These are phyloP conservation scores for Penicillium sp. DNA, from an alignment of 2,329 filamentous ascomycete genomes.

Conservation along the genomic window DNA sequence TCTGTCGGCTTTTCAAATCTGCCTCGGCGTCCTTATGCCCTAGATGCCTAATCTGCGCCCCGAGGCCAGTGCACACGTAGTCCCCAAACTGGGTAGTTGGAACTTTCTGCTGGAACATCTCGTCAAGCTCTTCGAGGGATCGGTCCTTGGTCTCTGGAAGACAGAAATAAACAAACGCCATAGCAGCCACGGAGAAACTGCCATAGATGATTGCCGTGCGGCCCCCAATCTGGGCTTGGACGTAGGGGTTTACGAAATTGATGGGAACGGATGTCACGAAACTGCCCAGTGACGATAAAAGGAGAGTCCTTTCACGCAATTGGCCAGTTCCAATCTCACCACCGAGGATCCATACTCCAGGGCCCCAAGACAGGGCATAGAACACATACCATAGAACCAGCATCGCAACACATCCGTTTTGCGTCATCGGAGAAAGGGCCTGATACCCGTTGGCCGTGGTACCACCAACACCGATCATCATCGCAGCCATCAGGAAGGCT, in stretches of 20 bases:
- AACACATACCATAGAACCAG: constrained; percentile 17
- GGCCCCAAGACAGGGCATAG: constrained; percentile 19
- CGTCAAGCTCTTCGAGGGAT: constrained; percentile 30
- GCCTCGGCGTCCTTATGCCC: not conserved
- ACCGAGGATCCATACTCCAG: constrained; percentile 29
- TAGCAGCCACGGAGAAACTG: constrained; percentile 22
- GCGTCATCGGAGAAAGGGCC: constrained; percentile 9
- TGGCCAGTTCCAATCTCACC: constrained; percentile 29
- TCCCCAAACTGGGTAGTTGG: constrained; percentile 5
- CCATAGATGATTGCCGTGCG: constrained; percentile 25
- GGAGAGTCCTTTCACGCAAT: constrained; percentile 32
- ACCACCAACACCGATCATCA: constrained; percentile 7
- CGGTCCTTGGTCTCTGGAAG: constrained; percentile 29
- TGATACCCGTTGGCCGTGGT: constrained; percentile 3
- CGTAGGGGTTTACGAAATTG: constrained; percentile 33
- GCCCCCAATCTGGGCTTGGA: constrained; percentile 28
- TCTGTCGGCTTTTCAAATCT: not conserved
- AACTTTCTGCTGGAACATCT: constrained; percentile 25
- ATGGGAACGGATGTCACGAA: constrained; percentile 28
- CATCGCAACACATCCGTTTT: constrained; percentile 15
- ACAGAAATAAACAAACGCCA: constrained; percentile 26
- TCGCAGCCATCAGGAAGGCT: constrained; percentile 6
- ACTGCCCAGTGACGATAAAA: constrained; percentile 27
- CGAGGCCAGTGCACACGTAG: not conserved
- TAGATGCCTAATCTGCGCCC: not conserved